Evolutionary conservation across 306 rosid species (phyloP).

Genomic region (Castanea mollissima): DNA sequence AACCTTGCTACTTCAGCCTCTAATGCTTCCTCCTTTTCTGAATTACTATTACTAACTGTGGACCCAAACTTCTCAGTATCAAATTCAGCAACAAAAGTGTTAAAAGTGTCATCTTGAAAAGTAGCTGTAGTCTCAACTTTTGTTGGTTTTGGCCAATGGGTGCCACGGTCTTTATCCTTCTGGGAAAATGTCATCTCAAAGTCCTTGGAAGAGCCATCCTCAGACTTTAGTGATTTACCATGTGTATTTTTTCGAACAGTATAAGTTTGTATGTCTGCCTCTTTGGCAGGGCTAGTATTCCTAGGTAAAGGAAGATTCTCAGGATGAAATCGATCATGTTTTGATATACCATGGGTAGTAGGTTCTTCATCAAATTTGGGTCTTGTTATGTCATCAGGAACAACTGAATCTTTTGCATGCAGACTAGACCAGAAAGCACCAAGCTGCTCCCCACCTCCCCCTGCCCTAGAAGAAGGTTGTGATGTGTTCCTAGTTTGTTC

Average conservation of each 20-base stretch:
- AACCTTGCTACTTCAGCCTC: conserved; percentile 78
- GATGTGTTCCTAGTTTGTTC: conserved; percentile 57
- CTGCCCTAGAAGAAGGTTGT: conserved; percentile 56
- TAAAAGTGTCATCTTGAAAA: conserved; percentile 65
- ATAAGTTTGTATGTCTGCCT: conserved; percentile 33
- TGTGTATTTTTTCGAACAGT: conserved; percentile 41
- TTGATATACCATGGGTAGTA: conserved; percentile 36
- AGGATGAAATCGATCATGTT: conserved; percentile 41
- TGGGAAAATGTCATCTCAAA: conserved; percentile 59
- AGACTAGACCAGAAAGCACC: conserved; percentile 93
- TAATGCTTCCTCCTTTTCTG: conserved; percentile 63
- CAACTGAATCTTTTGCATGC: conserved; percentile 60
- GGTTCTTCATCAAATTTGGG: conserved; percentile 73
- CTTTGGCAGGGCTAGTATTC: conserved; percentile 48
- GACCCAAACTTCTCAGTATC: conserved; percentile 54
- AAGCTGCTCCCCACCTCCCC: conserved; percentile 60
- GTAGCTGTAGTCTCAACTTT: conserved; percentile 40
- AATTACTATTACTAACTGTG: conserved; percentile 36
- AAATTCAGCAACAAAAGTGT: conserved; percentile 80
- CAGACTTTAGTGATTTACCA: conserved; percentile 46
- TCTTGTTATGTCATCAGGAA: conserved; percentile 41
- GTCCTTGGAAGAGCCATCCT: conserved; percentile 51
- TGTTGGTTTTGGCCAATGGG: conserved; percentile 38
- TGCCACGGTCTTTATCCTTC: conserved; percentile 30
- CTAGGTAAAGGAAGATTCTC: conserved; percentile 49